Percentiles rank a stretch among this genome's conserved stretches.
Evolutionary conservation across 495 filamentous ascomycete species (phyloP).

Genomic region (Tuber magnatum): DNA sequence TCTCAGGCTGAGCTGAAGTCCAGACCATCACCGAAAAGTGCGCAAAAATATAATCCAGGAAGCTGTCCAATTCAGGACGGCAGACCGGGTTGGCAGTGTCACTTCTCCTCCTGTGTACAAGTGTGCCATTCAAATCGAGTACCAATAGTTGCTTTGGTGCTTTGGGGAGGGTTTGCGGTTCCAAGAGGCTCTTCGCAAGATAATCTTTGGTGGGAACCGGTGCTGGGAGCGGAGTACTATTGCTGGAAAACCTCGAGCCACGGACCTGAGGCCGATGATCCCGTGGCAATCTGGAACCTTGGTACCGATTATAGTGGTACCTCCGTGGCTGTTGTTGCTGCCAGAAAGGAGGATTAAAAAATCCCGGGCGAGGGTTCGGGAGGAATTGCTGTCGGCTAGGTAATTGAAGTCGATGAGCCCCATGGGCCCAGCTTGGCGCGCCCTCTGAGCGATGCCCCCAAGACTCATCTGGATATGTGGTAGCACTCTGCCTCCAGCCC

Average conservation of each 20-base stretch:
- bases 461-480: not conserved
- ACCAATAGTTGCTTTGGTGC: conserved; percentile 61
- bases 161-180: conserved; percentile 23
- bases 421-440: not conserved
- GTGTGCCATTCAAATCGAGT: conserved; percentile 88
- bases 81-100: conserved; percentile 36
- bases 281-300: not conserved
- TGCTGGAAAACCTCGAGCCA: not conserved
- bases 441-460: not conserved
- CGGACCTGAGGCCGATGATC: not conserved
- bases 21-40: conserved; percentile 78
- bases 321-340: not conserved
- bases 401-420: not conserved
- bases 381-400: not conserved
- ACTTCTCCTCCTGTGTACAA: conserved; percentile 57
- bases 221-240: not conserved
- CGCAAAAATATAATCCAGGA: conserved; percentile 59
- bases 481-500: not conserved
- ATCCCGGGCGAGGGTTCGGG: not conserved
- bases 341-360: not conserved
- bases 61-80: conserved; percentile 57
- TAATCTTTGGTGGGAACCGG: conserved; percentile 47
- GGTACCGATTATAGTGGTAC: not conserved
- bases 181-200: conserved; percentile 37
- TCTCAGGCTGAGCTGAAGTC: conserved; percentile 71